phyloP scores from a whole-genome alignment of 768 basidiomycete genomes.

The Mycena rosella region DNA sequence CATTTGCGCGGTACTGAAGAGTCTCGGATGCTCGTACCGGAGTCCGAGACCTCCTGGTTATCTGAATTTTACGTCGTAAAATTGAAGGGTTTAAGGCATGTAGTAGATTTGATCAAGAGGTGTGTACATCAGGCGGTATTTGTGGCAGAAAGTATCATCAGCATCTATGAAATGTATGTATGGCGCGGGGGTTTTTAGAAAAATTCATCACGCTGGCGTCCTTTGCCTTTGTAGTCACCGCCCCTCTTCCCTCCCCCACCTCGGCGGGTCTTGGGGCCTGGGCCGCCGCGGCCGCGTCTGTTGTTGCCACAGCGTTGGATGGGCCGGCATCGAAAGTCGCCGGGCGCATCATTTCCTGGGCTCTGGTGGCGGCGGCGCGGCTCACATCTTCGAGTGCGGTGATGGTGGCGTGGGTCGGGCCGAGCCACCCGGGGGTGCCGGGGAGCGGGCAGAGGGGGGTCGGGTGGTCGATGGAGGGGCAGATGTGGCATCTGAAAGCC shows the following conservation, averaged over 20 bases:
- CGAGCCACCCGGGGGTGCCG: background rate
- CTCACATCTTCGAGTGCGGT: background rate
- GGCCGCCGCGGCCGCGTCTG: background rate
- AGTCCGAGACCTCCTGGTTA: too few relatives aligned
- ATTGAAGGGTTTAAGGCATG: too few relatives aligned
- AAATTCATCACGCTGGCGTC: background rate
- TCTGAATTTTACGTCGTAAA: too few relatives aligned
- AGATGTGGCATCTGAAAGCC: too few relatives aligned
- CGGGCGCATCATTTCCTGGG: background rate
- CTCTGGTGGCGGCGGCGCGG: slow-evolving; percentile 1
- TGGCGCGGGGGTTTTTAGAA: too few relatives aligned
- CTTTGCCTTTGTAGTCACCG: background rate
- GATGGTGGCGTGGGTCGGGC: slow-evolving; percentile 14
- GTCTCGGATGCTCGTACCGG: too few relatives aligned
- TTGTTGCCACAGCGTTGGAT: too few relatives aligned
- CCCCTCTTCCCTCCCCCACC: background rate
- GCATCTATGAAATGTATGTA: background rate
- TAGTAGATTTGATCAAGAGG: too few relatives aligned
- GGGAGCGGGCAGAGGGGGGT: slow-evolving; percentile 5
- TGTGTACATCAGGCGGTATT: too few relatives aligned
- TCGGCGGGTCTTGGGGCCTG: background rate
- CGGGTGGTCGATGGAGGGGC: too few relatives aligned
- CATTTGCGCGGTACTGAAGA: too few relatives aligned
- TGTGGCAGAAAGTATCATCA: background rate
- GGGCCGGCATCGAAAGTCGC: too few relatives aligned